Base-by-base conservation (phyloP, 495 filamentous ascomycete genomes). In the Astrothelium macrocarpum region DNA sequence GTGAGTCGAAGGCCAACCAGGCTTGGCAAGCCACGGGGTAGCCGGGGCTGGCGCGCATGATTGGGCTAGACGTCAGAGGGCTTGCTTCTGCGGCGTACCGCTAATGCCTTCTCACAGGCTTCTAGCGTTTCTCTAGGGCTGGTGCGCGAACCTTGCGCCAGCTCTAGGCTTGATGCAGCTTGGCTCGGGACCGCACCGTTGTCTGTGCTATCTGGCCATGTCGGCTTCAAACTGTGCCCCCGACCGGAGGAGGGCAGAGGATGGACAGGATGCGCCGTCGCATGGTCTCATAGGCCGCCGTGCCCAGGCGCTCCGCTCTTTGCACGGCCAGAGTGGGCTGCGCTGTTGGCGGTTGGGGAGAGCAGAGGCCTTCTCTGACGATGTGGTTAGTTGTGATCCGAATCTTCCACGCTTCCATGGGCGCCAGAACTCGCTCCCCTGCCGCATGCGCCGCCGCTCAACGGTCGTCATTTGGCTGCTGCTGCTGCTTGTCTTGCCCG, bases 401-500 rank as follows among this genome's bases (percentile, higher is more conserved):
- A 49, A 49, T 49, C 45, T 49, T 49, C 45, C 45, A 49, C 34
- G 45, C n/a, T n/a, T n/a, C n/a, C 18, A 42, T 42, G 45, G 20
- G 45, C 45, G 45, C 45, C 45, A 23, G 20, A 49, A 49, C 5
- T 23, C 45, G 20, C 12, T 20, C 25, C 2, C 12, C 49, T 7
- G 23, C 49, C 49, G 49, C 49, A 56, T 56, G 49, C 49, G 49
- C 49, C 49, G 49, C 49, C 49, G 49, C 25, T 29, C 25, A 56
- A 56, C 49, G 49, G 49, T 56, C 49, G 49, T 56, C 49, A 49
- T 49, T 49, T 49, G 45, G 45, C 45, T 49, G 45, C 45, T 49
- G 45, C 45, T 49, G n/a, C 45, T 20, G 10, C 45, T 49, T 49
- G 14, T 49, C 20, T 20, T 49, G 12, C 45, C 20, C 45, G 14